Percentiles rank a stretch among this genome's conserved stretches.
These are phyloP conservation scores for Paramecium sonneborni DNA, from an alignment of 73 alveolate species.

Conservation along the genomic window DNA sequence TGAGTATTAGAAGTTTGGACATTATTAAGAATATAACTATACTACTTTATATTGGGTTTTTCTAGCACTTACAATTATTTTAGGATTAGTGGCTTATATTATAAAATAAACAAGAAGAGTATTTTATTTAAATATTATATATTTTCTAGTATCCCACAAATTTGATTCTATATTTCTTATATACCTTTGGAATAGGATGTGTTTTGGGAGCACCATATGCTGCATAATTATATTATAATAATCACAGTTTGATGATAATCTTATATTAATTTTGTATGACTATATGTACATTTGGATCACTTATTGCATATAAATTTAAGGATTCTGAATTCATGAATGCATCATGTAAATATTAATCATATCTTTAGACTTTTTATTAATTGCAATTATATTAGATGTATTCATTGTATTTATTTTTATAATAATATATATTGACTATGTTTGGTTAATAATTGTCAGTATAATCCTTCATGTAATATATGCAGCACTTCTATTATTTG, in stretches of 20 bases:
- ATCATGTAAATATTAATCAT: not conserved
- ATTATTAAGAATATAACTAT: too few species aligned
- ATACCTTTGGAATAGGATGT: not conserved
- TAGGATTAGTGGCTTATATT: not conserved
- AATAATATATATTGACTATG: not conserved
- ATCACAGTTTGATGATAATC: not conserved
- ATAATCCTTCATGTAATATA: not conserved
- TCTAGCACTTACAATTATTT: not conserved
- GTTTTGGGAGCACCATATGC: not conserved
- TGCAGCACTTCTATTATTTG: not conserved
- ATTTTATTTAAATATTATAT: not conserved
- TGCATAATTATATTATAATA: not conserved
- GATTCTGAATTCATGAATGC: not conserved
- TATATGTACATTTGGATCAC: not conserved
- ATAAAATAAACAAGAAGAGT: not conserved
- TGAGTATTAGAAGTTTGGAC: too few species aligned
- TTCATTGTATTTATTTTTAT: not conserved
- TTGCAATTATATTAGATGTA: not conserved
- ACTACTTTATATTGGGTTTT: not conserved
- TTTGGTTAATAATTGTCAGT: not conserved
- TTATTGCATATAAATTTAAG: not conserved
- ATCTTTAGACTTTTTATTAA: not conserved
- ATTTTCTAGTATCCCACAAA: not conserved
- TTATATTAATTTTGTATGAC: not conserved
- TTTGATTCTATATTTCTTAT: not conserved